Evolutionary conservation across 1,284 basidiomycete species (phyloP).

Genomic region (Moniliella sp.): DNA sequence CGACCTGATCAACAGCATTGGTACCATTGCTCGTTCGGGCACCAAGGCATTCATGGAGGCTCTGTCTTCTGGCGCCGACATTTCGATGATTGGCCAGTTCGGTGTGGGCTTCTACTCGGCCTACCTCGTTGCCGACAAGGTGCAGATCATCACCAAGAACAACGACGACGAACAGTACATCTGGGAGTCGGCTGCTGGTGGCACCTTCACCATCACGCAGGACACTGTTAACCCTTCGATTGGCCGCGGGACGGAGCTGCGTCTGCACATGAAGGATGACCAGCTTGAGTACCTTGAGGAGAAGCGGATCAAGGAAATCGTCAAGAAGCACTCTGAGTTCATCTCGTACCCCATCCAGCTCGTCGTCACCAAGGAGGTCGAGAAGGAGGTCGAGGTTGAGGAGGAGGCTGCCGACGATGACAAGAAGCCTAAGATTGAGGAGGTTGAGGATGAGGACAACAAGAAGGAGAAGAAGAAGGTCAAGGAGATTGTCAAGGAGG

Average conservation of each 20-base stretch:
- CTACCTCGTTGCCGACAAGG: constrained; percentile 93
- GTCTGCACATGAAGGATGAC: constrained; percentile 92
- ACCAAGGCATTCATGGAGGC: constrained; percentile 81
- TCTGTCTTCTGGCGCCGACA: constrained; percentile 63
- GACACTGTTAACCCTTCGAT: constrained; percentile 72
- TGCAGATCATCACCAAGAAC: constrained; percentile 97
- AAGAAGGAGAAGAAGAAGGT: constrained; percentile 76
- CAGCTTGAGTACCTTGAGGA: constrained; percentile 97
- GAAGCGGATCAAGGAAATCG: constrained; percentile 96
- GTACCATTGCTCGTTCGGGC: constrained; percentile 96
- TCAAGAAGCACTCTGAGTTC: constrained; percentile 99
- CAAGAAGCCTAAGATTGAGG: constrained; percentile 54
- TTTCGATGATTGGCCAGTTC: constrained; percentile 48
- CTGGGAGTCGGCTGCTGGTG: constrained; percentile 97
- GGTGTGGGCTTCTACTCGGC: constrained; percentile 99
- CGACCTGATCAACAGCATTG: constrained; percentile 76
- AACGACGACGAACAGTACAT: constrained; percentile 99
- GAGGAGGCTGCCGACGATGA: constrained; percentile 51
- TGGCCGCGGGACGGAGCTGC: constrained; percentile 83
- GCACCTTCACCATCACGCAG: constrained; percentile 93
- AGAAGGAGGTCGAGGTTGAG: constrained; percentile 40
- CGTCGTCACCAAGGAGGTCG: constrained; percentile 93
- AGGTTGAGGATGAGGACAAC: constrained; percentile 53
- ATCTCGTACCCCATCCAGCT: constrained; percentile 99
- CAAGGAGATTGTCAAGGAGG: constrained; percentile 44